Conservation (phyloP, 257 asterid species). For the Solanum bukasovii region DNA sequence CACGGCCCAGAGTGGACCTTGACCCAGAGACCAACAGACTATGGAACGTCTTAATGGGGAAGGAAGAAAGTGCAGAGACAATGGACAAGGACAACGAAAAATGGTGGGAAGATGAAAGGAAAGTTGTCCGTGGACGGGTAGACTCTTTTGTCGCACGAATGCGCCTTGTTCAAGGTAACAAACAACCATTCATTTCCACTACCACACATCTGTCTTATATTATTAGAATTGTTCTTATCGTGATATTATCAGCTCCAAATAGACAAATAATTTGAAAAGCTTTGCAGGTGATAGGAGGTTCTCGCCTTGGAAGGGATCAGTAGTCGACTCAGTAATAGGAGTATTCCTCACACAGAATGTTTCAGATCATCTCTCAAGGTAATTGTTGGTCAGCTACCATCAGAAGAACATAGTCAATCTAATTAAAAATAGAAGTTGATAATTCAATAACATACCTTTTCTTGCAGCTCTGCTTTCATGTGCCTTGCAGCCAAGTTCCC, state of each 20-base stretch:
- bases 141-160: slow-evolving; percentile 83
- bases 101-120: slow-evolving; percentile 88
- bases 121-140: slow-evolving; percentile 67
- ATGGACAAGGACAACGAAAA: slow-evolving; percentile 45
- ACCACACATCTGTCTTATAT: background rate
- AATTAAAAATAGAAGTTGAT: background rate
- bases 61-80: slow-evolving; percentile 53
- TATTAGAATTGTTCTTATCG: background rate
- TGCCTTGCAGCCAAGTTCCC: slow-evolving; percentile 87
- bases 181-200: background rate
- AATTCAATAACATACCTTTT: background rate
- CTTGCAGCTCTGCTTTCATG: slow-evolving; percentile 91
- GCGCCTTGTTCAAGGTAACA: slow-evolving; percentile 94
- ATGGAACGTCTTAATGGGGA: slow-evolving; percentile 85
- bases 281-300: slow-evolving; percentile 85
- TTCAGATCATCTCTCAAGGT: slow-evolving; percentile 97
- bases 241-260: background rate
- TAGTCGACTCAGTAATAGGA: slow-evolving; percentile 95
- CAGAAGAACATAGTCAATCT: background rate
- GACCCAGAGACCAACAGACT: slow-evolving; percentile 77
- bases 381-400: slow-evolving; percentile 1
- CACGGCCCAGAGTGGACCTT: slow-evolving; percentile 90
- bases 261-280: background rate
- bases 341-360: slow-evolving; percentile 97
- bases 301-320: slow-evolving; percentile 95